Evolutionary conservation across 495 filamentous ascomycete genomes (phyloP), one percentile per base, ranked within the genome.

Genomic region (Aspergillus ostianus): DNA sequence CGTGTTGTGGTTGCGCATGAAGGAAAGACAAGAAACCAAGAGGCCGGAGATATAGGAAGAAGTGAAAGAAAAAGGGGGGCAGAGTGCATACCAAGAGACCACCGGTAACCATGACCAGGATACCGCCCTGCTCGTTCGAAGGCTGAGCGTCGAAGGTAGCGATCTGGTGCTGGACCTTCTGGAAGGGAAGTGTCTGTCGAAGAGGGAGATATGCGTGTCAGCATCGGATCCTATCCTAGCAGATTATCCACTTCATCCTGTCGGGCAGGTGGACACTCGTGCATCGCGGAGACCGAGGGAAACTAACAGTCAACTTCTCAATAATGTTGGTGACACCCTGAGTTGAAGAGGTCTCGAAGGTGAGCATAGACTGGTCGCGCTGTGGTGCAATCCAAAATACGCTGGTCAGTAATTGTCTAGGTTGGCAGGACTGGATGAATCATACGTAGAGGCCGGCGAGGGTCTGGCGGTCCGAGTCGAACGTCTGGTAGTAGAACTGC

Each of bases 361-460:
- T 98, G 80, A 98, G 80, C 89, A 95, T 95, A 47, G 94, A 98
- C 47, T 87, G 70, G 1, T 87, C 83, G 59, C 91, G 86, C 93
- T 98, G 55, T 70, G n/a, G n/a, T 57, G 18, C 21, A 41, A 32
- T 17, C 19, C 63, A 59, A 51, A 49, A 32, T 47, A 59, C 13
- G 36, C 1, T 10, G 36, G 36, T 41, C 36, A 41, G 36, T 41
- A 41, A 41, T 12, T 13, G 36, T 41, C 36, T 41, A 41, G 36
- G 36, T 41, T 41, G 27, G 36, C 57, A 20, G 53, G 17, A 49
- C 4, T 12, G 18, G 23, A 51, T 36, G 36, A 46, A 48, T 47
- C 61, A 74, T 83, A 96, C 93, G 79, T 98, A 98, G 76, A 97
- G 89, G 51, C 74, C 64, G 2, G 73, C 77, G 23, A 98, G 81